phyloP scores from a whole-genome alignment of 2,329 filamentous ascomycete genomes.

The Teratosphaeria viscida region DNA sequence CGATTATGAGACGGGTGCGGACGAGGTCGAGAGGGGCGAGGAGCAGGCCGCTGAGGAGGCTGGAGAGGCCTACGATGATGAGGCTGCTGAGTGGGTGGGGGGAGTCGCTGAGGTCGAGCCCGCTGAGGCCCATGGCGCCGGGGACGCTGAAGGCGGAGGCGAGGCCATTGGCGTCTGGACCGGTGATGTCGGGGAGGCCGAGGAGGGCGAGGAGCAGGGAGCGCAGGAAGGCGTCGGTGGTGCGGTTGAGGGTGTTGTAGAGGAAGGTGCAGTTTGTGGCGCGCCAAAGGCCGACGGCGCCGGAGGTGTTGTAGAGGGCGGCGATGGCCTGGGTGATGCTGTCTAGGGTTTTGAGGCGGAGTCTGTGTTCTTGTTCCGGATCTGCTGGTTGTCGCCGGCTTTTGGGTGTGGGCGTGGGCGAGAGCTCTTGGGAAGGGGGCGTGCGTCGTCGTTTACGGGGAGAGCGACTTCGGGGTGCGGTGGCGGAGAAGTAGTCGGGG shows the following conservation, averaged over 20 bases:
- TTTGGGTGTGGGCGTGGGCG: slow-evolving; percentile 19
- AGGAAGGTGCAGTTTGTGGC: slow-evolving; percentile 84
- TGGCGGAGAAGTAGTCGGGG: slow-evolving; percentile 72
- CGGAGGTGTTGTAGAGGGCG: slow-evolving; percentile 81
- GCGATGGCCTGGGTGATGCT: slow-evolving; percentile 78
- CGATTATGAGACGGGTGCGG: slow-evolving; percentile 76
- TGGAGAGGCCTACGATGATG: slow-evolving; percentile 56
- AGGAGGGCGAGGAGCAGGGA: slow-evolving; percentile 83
- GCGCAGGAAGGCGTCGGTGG: slow-evolving; percentile 84
- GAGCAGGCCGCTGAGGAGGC: slow-evolving; percentile 62
- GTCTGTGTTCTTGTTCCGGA: slow-evolving; percentile 38
- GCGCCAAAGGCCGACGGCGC: slow-evolving; percentile 90
- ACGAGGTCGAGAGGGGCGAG: slow-evolving; percentile 84
- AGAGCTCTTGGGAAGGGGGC: slow-evolving; percentile 10
- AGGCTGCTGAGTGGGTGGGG: slow-evolving; percentile 75
- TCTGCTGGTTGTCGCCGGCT: slow-evolving; percentile 13
- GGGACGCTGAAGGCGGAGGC: slow-evolving; percentile 41
- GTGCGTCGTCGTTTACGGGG: slow-evolving; percentile 28
- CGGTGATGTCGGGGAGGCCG: slow-evolving; percentile 74
- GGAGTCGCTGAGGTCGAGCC: slow-evolving; percentile 70
- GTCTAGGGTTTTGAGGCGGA: slow-evolving; percentile 63
- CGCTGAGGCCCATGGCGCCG: slow-evolving; percentile 30
- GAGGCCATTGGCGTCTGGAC: slow-evolving; percentile 62
- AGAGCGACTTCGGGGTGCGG: slow-evolving; percentile 46
- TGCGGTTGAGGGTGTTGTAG: slow-evolving; percentile 74